Base-by-base conservation (phyloP, 164 flowering plant species). In the Vitis amurensis region DNA sequence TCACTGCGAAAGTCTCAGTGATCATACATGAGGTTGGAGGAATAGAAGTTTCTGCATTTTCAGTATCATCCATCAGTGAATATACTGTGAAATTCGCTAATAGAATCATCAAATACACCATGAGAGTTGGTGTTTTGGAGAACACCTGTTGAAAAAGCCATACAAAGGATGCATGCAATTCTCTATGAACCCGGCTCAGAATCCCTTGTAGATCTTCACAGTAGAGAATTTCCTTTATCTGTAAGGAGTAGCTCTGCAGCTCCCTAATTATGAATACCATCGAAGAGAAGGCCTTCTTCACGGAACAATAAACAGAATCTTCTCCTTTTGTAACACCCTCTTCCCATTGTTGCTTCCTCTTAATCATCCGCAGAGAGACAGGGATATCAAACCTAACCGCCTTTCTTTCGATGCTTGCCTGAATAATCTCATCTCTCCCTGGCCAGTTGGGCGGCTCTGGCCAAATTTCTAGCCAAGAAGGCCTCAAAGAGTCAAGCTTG, bases 121-220 rank as follows among this genome's bases (percentile, higher is more conserved):
- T 76, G 6, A 79, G 69, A 49, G 72, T 73, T 0, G 82, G 79
- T 0, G 79, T 73, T 15, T 50, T 53, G 1, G 79, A 63, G 11
- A 76, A 76, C 8, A 79, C 77, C 51, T 73, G 77, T 15, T 70
- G 78, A 11, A 79, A 79, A 1, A 79, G 58, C 82, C 78, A 79
- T 2, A 73, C 74, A 61, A 79, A 76, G 0, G 79, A 73, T 1
- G 67, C 50, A 52, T 64, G 64, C 64, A 70, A 11, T n/a, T 76
- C 82, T n/a, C 55, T 59, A 11, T 73, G 79, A 10, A 76, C 59
- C 14, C 48, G 57, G 9, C 3, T 59, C 23, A 70, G 4, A 37
- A 70, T 51, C 44, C 14, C 71, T 5, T 59, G 63, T 58, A 76
- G 73, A 27, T 76, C 78, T 29, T 68, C 77, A 65, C 48, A 23